phyloP scores from a whole-genome alignment of 371 early-diverging fungal species.

The Rhizopus sp. region DNA sequence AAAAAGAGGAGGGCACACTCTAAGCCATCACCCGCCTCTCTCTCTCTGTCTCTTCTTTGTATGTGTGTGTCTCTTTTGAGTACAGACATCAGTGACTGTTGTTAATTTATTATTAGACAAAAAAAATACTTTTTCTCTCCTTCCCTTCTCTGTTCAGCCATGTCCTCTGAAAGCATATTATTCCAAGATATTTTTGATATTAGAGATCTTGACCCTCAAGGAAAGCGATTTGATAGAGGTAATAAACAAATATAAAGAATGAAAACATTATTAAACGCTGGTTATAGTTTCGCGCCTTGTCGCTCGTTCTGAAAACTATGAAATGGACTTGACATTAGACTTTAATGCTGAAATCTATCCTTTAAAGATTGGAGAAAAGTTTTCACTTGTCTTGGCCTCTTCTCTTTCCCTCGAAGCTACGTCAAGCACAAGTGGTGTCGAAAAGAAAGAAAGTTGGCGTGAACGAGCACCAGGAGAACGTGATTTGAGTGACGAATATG shows the following conservation, averaged over 20 bases:
- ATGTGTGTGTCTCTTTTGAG: neutral
- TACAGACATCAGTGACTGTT: conserved; percentile 1
- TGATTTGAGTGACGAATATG: conserved; percentile 91
- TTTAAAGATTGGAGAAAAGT: conserved; percentile 79
- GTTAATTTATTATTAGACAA: conserved; percentile 3
- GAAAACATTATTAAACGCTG: neutral
- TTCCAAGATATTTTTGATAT: conserved; percentile 89
- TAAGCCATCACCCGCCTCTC: conserved; percentile 17
- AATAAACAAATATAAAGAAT: conserved; percentile 11
- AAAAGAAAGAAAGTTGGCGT: conserved; percentile 63
- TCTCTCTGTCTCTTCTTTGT: neutral
- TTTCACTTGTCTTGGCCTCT: conserved; percentile 80
- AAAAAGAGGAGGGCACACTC: conserved; percentile 1
- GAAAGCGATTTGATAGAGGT: conserved; percentile 94
- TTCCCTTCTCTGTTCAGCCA: conserved; percentile 14
- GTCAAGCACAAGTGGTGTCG: conserved; percentile 42
- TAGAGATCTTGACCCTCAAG: conserved; percentile 86
- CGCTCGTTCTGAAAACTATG: conserved; percentile 85
- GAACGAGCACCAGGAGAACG: conserved; percentile 66
- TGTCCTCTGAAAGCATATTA: conserved; percentile 74
- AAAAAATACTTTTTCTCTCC: conserved; percentile 3
- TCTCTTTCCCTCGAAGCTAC: conserved; percentile 65
- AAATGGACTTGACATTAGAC: conserved; percentile 89
- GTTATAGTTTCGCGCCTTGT: conserved; percentile 83
- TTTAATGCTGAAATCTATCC: conserved; percentile 94